Conservation (phyloP, 768 basidiomycete species). For the Rhizopogon rudus region DNA sequence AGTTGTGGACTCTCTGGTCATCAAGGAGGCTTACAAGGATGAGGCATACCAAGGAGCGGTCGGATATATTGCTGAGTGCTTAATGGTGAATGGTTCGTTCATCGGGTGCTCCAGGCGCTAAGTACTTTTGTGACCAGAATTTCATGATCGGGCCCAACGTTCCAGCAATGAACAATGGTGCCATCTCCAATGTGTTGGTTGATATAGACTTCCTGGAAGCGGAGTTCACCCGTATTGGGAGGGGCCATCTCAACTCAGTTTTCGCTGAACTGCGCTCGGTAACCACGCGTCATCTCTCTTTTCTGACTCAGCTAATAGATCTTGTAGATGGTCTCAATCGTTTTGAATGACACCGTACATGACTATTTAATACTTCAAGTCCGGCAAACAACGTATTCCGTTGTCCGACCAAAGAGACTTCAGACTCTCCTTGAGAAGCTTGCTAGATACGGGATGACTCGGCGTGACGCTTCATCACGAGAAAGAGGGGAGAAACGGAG, state of each 20-base stretch:
- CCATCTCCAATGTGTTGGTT: constrained; percentile 76
- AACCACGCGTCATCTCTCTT: constrained; percentile 21
- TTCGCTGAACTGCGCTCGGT: constrained; percentile 82
- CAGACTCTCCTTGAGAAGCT: constrained; percentile 78
- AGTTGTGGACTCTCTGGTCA: constrained; percentile 83
- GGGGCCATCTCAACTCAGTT: constrained; percentile 61
- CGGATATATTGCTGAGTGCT: constrained; percentile 79
- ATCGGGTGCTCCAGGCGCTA: background rate
- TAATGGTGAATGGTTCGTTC: constrained; percentile 61
- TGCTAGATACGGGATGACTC: constrained; percentile 57
- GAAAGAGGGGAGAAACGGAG: constrained; percentile 69
- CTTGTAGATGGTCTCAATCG: constrained; percentile 63
- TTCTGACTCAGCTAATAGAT: constrained; percentile 5
- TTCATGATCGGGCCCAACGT: constrained; percentile 76
- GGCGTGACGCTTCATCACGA: constrained; percentile 52
- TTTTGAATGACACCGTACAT: constrained; percentile 66
- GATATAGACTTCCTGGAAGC: constrained; percentile 88
- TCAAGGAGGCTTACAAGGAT: constrained; percentile 84
- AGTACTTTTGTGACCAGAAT: constrained; percentile 39
- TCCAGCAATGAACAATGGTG: constrained; percentile 81
- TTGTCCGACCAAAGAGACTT: constrained; percentile 66
- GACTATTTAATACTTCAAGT: constrained; percentile 72
- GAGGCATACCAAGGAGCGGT: constrained; percentile 87
- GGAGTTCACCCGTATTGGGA: constrained; percentile 74
- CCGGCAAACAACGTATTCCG: constrained; percentile 61